Base-by-base conservation (phyloP, 2,329 filamentous ascomycete genomes). In the Scedosporium apiospermum region DNA sequence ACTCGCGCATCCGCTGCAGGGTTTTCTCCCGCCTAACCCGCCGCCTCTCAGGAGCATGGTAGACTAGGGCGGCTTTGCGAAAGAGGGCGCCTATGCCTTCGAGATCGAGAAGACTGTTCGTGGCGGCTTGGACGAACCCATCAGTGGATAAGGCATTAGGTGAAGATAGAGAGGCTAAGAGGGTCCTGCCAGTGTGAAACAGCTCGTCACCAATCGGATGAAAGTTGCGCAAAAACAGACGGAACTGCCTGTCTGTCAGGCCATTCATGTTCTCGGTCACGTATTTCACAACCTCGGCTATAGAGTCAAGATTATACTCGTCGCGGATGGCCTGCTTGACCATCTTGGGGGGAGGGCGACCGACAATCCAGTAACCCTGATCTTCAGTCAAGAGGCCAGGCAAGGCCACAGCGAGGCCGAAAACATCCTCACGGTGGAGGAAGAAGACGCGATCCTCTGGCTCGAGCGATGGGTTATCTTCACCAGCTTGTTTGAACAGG, bases 321-420 rank as follows among this genome's bases (percentile, higher is more conserved):
- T 34, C 38, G 38, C n/a, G 57, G 57, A 59, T 59, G 34, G 57
- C 57, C 16, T 59, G 18, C 57, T 38, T n/a, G 10, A 59, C 57
- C 1, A 59, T 44, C 14, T 41, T 23, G 7, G 57, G 57, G 30
- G 57, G 34, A 21, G 38, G 57, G 57, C 57, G 57, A 23, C 57
- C n/a, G 7, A 59, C 1, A 26, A 59, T 23, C 57, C 57, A 59
- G 34, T 59, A 16, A n/a, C 34, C 1, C 12, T 59, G 57, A 23
- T 59, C 57, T 26, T 59, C 12, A 41, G 30, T 59, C 26, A 59
- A 16, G 57, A 59, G 57, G 30, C 30, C 38, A 34, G 57, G 57
- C 18, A 59, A 41, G 7, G 30, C 57, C 9, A 59, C 57, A 4
- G 57, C 57, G 57, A 59, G 57, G 57, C 57, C 57, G 57, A 38